Evolutionary conservation across 352 stramenopile species (phyloP).

Genomic region (Phytopythium oedochilum): DNA sequence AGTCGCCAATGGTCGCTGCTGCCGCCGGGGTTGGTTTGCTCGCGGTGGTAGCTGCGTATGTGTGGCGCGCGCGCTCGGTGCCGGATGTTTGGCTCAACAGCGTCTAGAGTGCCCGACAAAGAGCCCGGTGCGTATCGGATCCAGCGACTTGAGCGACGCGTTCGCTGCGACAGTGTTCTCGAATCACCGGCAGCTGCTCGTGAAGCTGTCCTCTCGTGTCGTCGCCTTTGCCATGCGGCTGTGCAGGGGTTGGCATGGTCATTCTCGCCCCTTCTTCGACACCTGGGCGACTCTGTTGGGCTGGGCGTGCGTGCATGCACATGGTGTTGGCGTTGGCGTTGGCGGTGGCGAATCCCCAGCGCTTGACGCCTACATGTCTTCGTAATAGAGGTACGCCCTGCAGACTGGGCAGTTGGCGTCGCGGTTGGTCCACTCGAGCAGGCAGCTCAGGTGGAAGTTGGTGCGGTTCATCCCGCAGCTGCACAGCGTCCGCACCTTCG

Average conservation of each 20-base stretch:
- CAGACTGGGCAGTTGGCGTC: slow-evolving; percentile 85
- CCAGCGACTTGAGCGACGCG: background rate
- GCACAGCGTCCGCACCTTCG: slow-evolving; percentile 82
- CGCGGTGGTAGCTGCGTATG: slow-evolving; percentile 23
- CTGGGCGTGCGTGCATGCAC: no score
- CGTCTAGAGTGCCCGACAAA: background rate
- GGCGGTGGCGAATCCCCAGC: background rate
- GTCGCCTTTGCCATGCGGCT: background rate
- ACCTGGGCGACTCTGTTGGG: no score
- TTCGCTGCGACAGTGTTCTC: background rate
- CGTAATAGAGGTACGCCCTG: slow-evolving; percentile 82
- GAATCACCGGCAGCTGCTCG: background rate
- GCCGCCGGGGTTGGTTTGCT: slow-evolving; percentile 25
- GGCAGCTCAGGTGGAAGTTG: slow-evolving; percentile 87
- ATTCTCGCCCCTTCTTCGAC: no score
- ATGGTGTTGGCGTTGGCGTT: background rate
- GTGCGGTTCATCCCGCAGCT: slow-evolving; percentile 88
- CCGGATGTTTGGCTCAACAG: slow-evolving; percentile 9
- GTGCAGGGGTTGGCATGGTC: background rate
- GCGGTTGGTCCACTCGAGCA: slow-evolving; percentile 85
- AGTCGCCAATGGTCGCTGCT: slow-evolving; percentile 24
- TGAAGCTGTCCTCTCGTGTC: background rate
- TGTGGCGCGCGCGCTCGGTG: slow-evolving; percentile 25
- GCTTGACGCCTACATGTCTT: slow-evolving; percentile 42
- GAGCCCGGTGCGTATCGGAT: background rate